Conservation (phyloP, 2,329 filamentous ascomycete genomes). For the Monosporascus sp. region DNA sequence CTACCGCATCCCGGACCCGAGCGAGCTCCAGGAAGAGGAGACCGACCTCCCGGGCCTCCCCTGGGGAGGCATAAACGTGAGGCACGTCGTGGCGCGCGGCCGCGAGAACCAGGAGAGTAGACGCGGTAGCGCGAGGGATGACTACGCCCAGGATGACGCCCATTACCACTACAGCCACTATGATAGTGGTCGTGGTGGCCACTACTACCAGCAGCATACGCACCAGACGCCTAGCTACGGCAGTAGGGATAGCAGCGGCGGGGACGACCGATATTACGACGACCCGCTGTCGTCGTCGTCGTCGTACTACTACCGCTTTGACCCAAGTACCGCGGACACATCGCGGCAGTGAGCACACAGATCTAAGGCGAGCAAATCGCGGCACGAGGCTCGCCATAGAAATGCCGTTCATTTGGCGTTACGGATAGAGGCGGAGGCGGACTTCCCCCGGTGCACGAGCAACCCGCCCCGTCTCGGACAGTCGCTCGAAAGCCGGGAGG, state of each 20-base stretch:
- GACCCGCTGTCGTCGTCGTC: conserved; percentile 9
- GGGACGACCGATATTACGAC: conserved; percentile 16
- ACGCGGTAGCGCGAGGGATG: conserved; percentile 27
- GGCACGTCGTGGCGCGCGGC: conserved; percentile 44
- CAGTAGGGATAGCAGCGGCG: conserved; percentile 16
- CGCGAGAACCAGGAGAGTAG: conserved; percentile 43
- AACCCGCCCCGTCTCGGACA: too few species aligned
- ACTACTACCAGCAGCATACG: conserved; percentile 23
- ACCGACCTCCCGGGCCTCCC: conserved; percentile 60
- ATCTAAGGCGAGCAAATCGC: too few species aligned
- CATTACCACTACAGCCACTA: conserved; percentile 16
- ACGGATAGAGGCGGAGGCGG: too few species aligned
- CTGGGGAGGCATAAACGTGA: conserved; percentile 65
- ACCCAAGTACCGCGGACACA: conserved; percentile 11
- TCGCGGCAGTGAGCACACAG: conserved; percentile 10
- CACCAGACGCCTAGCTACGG: conserved; percentile 7
- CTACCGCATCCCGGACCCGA: conserved; percentile 56
- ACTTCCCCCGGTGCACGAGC: too few species aligned
- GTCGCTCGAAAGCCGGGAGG: too few species aligned
- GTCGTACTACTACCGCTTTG: conserved; percentile 13
- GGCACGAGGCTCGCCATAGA: too few species aligned
- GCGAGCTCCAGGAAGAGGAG: conserved; percentile 45
- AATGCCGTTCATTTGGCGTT: too few species aligned
- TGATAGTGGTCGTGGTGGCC: not conserved
- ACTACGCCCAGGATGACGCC: conserved; percentile 10